A percentile compares a stretch with the other conserved stretches of the same genome.
Conservation (phyloP, 768 basidiomycete species). For the Lactarius vividus region DNA sequence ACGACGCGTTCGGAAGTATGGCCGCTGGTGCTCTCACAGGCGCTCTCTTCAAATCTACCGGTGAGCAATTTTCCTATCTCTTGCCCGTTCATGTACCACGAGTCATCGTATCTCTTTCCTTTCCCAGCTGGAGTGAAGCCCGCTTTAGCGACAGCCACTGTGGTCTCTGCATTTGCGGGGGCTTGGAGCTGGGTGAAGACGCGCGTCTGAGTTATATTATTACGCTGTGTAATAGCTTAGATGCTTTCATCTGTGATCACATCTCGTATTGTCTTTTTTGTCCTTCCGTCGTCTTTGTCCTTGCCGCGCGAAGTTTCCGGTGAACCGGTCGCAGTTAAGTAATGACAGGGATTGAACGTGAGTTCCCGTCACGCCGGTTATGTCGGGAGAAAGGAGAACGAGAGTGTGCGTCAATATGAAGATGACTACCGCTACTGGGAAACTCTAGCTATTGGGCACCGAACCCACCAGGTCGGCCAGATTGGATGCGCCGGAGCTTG, state of each 20-base stretch:
- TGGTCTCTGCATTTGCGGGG: constrained; percentile 88
- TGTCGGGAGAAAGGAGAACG: constrained; percentile 12
- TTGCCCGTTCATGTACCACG: constrained; percentile 28
- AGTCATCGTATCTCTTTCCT: constrained; percentile 33
- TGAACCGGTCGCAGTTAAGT: constrained; percentile 11
- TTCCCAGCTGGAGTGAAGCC: constrained; percentile 85
- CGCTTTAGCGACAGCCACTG: constrained; percentile 81
- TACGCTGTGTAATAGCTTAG: constrained; percentile 43
- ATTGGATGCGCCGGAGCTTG: constrained; percentile 14
- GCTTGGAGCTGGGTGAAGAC: constrained; percentile 95
- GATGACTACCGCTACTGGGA: constrained; percentile 9
- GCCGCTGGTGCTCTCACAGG: constrained; percentile 89
- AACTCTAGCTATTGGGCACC: constrained; percentile 9
- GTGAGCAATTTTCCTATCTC: constrained; percentile 49
- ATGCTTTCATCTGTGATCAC: constrained; percentile 27
- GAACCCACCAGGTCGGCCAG: constrained; percentile 21
- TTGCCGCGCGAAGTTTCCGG: constrained; percentile 13
- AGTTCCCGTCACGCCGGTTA: constrained; percentile 21
- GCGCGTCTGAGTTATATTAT: constrained; percentile 60
- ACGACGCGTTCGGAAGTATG: constrained; percentile 91
- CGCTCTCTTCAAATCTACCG: constrained; percentile 89
- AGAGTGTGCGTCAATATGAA: constrained; percentile 13
- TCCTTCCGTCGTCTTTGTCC: constrained; percentile 13
- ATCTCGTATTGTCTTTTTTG: constrained; percentile 25
- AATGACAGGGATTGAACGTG: constrained; percentile 19